Evolutionary conservation across 2,329 filamentous ascomycete genomes (phyloP).

Genomic region (Colletotrichum paranaense): DNA sequence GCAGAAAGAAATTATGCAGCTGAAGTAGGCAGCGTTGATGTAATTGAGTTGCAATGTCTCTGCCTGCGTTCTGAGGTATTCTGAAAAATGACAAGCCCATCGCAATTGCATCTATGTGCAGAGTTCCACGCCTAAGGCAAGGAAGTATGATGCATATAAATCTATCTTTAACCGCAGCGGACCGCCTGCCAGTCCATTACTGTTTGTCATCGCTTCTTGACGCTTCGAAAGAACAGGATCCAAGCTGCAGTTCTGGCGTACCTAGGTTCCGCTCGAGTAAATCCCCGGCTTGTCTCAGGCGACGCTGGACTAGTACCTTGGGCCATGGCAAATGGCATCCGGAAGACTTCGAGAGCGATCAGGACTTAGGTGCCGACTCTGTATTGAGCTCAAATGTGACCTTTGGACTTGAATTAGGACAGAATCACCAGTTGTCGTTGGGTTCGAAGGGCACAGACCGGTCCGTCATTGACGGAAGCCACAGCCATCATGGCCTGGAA

Average conservation of each 20-base stretch:
- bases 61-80: background rate
- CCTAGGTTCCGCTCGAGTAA: background rate
- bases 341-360: background rate
- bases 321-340: background rate
- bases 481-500: conserved; percentile 99
- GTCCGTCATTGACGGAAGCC: conserved; percentile 86
- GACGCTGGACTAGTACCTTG: background rate
- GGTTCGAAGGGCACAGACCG: conserved; percentile 53
- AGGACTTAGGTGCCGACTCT: background rate
- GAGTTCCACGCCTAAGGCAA: background rate
- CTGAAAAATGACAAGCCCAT: background rate
- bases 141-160: background rate
- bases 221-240: background rate
- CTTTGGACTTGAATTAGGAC: conserved; percentile 18
- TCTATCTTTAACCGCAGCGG: background rate
- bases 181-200: background rate
- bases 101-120: background rate
- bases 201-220: background rate
- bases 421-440: background rate
- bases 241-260: background rate
- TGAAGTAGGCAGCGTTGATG: background rate
- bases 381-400: conserved; percentile 37
- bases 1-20: background rate
- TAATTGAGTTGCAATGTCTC: background rate
- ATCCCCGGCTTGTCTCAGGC: background rate